phyloP scores from a whole-genome alignment of 1,284 basidiomycete genomes.

The Schizophyllum commune region DNA sequence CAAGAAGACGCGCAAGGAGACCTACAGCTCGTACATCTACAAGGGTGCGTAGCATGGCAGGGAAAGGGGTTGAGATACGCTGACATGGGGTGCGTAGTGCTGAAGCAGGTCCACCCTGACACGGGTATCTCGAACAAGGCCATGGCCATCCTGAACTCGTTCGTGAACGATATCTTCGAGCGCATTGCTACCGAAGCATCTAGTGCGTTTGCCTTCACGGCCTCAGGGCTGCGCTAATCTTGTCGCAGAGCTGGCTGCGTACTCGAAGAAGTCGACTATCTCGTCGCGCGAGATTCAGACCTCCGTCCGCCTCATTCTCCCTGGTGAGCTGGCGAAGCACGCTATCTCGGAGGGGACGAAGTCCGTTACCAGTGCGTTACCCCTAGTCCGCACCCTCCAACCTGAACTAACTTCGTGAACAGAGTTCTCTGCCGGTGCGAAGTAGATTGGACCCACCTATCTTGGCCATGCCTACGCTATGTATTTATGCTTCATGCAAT shows the following conservation, averaged over 20 bases:
- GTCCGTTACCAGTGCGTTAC: slow-evolving; percentile 2
- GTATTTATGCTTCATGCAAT: background rate
- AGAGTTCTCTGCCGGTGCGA: slow-evolving; percentile 27
- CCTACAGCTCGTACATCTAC: slow-evolving; percentile 89
- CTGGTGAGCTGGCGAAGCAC: slow-evolving; percentile 68
- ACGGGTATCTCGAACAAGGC: slow-evolving; percentile 86
- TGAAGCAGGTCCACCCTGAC: slow-evolving; percentile 83
- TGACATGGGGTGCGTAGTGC: slow-evolving; percentile 34
- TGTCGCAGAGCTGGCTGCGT: slow-evolving; percentile 62
- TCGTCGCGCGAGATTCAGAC: slow-evolving; percentile 85
- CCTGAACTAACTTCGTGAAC: background rate
- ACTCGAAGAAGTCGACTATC: slow-evolving; percentile 85
- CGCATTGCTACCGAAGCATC: slow-evolving; percentile 78
- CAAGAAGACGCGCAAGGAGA: slow-evolving; percentile 81
- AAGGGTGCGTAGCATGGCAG: slow-evolving; percentile 46
- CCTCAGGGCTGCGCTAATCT: background rate
- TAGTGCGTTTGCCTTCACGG: slow-evolving; percentile 42
- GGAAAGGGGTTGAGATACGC: slow-evolving; percentile 1
- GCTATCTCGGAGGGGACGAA: slow-evolving; percentile 51
- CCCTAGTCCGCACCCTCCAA: background rate
- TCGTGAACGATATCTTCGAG: slow-evolving; percentile 80
- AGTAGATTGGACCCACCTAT: slow-evolving; percentile 7
- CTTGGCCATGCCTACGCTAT: background rate
- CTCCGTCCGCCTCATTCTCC: slow-evolving; percentile 74
- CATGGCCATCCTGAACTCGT: slow-evolving; percentile 80